Evolutionary conservation across 805 yeast genomes (phyloP), one percentile per base, ranked within the genome.

Genomic region (Starmerella davenportii): DNA sequence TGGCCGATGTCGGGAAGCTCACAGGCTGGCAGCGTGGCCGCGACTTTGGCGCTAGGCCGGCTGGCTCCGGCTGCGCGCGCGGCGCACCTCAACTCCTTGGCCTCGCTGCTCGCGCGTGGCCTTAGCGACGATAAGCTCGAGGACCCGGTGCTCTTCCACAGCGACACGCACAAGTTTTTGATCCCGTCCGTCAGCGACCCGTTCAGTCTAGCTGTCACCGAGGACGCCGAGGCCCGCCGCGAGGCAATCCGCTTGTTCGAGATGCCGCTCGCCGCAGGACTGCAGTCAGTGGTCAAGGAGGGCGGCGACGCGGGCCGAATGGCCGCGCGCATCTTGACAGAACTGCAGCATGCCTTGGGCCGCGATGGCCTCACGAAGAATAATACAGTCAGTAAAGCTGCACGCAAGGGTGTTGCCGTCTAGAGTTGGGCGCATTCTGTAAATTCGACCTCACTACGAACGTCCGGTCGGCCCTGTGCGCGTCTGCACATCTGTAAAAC

Each of bases 1-100:
- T 85, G 94, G 94, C 67, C 41, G 17, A 23, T 38, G 21, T 37
- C 35, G 27, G 41, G 42, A 11, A 34, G 25, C 4, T 33, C 44
- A 13, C 46, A 40, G 42, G 38, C 45, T 5, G 45, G 46, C 15
- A 29, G 45, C 4, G 52, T 48, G 17, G 35, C 49, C 1, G 35
- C 48, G 5, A 29, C 46, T 2, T 36, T 49, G n/a, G 38, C 48
- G 2, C 40, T 49, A 14, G 51, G 51, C 27, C 48, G 49, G 32
- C 34, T 42, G 7, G 51, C 50, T 1, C 39, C 48, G 8, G 48
- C 48, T 24, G 51, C 53, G 9, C 42, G 47, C n/a, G 43, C 46
- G 5, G 28, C 35, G 13, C 55, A 51, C 27, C 40, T 51, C 30
- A 36, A 41, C 24, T 47, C 52, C 5, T 35, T 51, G 8, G 35